Percentiles rank a stretch among this genome's conserved stretches.
phyloP scores from a whole-genome alignment of 306 rosid species.

The Erythrophleum fordii region DNA sequence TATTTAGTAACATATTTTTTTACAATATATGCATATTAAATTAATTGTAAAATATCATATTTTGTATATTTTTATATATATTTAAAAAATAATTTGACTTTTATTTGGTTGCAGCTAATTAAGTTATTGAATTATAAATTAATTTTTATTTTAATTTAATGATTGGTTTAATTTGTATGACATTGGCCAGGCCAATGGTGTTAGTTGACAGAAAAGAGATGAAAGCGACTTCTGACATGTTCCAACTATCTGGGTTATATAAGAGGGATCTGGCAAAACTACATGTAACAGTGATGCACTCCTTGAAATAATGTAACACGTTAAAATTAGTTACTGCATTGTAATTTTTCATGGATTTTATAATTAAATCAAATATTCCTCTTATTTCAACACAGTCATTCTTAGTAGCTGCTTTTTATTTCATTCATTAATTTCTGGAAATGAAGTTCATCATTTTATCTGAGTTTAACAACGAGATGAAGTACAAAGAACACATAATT shows the following conservation, averaged over 20 bases:
- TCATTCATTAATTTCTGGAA: slow-evolving; percentile 32
- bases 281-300: not conserved
- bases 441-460: slow-evolving; percentile 42
- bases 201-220: not conserved
- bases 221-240: not conserved
- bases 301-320: not conserved
- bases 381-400: not conserved
- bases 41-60: too few relatives aligned
- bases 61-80: too few relatives aligned
- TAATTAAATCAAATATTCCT: not conserved
- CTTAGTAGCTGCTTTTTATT: slow-evolving; percentile 15
- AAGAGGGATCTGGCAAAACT: not conserved
- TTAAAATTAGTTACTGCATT: not conserved
- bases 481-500: slow-evolving; percentile 52
- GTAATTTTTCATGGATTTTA: not conserved
- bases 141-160: too few relatives aligned
- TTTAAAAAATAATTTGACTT: too few relatives aligned
- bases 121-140: too few relatives aligned
- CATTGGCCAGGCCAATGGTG: not conserved
- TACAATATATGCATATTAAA: too few relatives aligned
- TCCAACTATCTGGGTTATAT: not conserved
- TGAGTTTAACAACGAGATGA: slow-evolving; percentile 42
- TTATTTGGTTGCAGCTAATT: too few relatives aligned
- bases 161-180: too few relatives aligned
- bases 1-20: too few relatives aligned